Evolutionary conservation across 768 basidiomycete genomes (phyloP), one percentile per base, ranked within the genome.

Genomic region (Dendrothele bispora): DNA sequence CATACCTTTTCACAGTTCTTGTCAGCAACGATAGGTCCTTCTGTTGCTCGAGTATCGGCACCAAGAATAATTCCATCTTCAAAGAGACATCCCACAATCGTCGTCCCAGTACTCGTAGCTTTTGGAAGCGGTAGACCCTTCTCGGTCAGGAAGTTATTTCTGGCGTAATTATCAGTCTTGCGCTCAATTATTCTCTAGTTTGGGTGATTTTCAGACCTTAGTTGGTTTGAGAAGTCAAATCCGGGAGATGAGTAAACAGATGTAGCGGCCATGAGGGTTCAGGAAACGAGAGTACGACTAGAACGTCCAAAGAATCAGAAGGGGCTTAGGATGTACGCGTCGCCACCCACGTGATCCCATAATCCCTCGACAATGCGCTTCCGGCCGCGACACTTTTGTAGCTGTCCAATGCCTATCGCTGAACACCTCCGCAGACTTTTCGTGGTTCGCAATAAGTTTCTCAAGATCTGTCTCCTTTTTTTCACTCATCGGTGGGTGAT

Each of bases 1-100:
- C 71, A 39, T 46, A 95, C 95, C 88, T 99, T 99, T 74, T 98
- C 97, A 69, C 97, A 99, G 71, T 99, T 99, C 82, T 99, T 98
- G 74, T 98, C 95, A 0, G 92, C 92, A 22, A 99, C 91, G 55
- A 98, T 98, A 20, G 82, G 80, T 1, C 95, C 97, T 51, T 86
- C 91, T 0, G 97, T 98, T 4, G 97, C 95, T 58, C 95, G 79
- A 1, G 97, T 99, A 67, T 98, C 97, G 12, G 97, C 97, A 38
- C 95, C 97, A 5, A 99, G 80, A 15, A 95, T 81, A 56, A 99
- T 85, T 5, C 97, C 97, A 61, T 91, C 91, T 56, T 84, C 86
- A 68, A 88, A 98, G 46, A 97, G 69, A 61, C 92, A 92, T 22
- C 97, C 97, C 15, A 99, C 97, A 73, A 99, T 98, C 40, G 95